Conservation (phyloP, 2,329 filamentous ascomycete genomes). For the Pyrenophora seminiperda region DNA sequence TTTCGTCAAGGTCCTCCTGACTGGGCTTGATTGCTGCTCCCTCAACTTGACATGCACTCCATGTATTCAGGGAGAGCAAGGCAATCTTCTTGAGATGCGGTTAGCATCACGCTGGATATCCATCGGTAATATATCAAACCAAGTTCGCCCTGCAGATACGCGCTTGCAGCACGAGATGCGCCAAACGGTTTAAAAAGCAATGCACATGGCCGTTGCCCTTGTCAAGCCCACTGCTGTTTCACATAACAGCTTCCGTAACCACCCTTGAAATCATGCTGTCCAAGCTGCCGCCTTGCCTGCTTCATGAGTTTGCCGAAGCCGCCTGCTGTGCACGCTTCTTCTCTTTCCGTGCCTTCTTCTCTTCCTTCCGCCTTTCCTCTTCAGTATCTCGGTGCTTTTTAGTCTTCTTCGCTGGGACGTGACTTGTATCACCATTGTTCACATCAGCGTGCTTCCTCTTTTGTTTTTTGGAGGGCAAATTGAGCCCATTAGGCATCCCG, state of each 20-base stretch:
- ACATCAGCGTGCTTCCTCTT: slow-evolving; percentile 49
- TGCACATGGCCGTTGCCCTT: not conserved
- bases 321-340: slow-evolving; percentile 42
- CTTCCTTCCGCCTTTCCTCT: slow-evolving; percentile 45
- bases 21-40: not conserved
- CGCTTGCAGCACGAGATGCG: not conserved
- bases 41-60: not conserved
- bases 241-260: not conserved
- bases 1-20: not conserved
- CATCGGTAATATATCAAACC: not conserved
- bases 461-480: slow-evolving; percentile 35
- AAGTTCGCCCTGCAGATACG: not conserved
- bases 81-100: not conserved
- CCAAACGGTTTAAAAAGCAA: not conserved
- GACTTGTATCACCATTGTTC: slow-evolving; percentile 32
- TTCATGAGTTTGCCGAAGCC: slow-evolving; percentile 25
- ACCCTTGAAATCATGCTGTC: not conserved
- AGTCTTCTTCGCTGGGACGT: slow-evolving; percentile 46
- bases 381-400: slow-evolving; percentile 46
- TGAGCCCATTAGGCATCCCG: slow-evolving; percentile 30
- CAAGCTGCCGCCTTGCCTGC: not conserved
- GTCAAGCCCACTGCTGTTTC: not conserved
- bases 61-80: not conserved
- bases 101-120: not conserved
- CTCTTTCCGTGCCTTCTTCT: slow-evolving; percentile 48